Base-by-base conservation (phyloP, 768 basidiomycete genomes). In the Cystobasidium ongulense region DNA sequence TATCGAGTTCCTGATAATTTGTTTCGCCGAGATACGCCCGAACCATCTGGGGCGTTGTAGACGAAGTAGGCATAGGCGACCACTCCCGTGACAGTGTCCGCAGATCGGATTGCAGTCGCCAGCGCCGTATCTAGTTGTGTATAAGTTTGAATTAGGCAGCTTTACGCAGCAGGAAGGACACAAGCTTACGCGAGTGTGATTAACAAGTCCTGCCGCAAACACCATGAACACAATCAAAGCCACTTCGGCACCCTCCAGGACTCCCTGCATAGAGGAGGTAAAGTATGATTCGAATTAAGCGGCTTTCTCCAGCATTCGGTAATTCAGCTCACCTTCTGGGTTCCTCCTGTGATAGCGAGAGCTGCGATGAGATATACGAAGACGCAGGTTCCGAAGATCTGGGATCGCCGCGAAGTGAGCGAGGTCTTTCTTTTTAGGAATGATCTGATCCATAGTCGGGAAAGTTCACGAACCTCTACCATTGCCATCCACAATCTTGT, bases 211-310 rank as follows among this genome's bases (percentile, higher is more conserved):
- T 23, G 52, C 68, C 46, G 53, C 54, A 8, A 71, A 7, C 1
- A 71, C 18, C 15, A 71, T 57, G 68, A 54, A 25, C 31, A 71
- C 29, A 25, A 71, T 71, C 25, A 71, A 35, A 1, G 68, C 33
- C 25, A 71, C 68, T 71, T 54, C 68, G 13, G 68, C 68, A 35
- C 31, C 68, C 27, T 71, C 27, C 54, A 71, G 33, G 7, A 71
- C 33, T 18, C 68, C 68, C 52, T 71, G 27, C 7, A 23, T 33
- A 5, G 31, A 11, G 18, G 61, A 36, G 27, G 61, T 7, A 21
- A 63, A 11, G n/a, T 31, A 63, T 63, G 52, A 8, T n/a, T 29
- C 25, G 57, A 59, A 31, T 13, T 27, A 59, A n/a, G n/a, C n/a
- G n/a, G n/a, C n/a, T 59, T n/a, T 11, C 31, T n/a, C 10, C 18